phyloP scores from a whole-genome alignment of 2,329 filamentous ascomycete genomes.

The Plenodomus biglobosus region DNA sequence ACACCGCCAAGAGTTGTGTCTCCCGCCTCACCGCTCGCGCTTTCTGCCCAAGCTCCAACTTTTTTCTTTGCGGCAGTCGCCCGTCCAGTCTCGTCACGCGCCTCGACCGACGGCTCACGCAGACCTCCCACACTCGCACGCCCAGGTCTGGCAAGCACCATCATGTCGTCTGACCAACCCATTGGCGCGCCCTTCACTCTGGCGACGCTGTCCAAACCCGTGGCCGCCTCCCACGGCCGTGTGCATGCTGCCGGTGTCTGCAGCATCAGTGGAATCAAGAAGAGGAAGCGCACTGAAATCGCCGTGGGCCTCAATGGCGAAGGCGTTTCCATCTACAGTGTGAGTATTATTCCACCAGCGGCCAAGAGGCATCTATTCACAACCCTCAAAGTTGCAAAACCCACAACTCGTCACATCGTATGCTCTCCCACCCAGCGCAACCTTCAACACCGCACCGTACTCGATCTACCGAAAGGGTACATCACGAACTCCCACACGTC shows the following conservation, averaged over 20 bases:
- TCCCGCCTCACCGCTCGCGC: constrained; percentile 13
- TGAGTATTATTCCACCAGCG: constrained; percentile 44
- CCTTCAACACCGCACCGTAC: constrained; percentile 59
- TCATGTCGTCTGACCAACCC: constrained; percentile 43
- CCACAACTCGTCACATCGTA: constrained; percentile 63
- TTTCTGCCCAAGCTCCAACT: constrained; percentile 25
- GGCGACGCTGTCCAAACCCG: constrained; percentile 48
- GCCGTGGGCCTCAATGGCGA: constrained; percentile 63
- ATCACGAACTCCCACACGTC: constrained; percentile 48
- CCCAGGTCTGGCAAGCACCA: constrained; percentile 33
- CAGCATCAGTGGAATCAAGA: constrained; percentile 57
- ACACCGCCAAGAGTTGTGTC: constrained; percentile 15
- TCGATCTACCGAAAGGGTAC: constrained; percentile 57
- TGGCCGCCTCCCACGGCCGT: constrained; percentile 45
- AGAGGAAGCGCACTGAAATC: constrained; percentile 64
- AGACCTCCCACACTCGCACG: constrained; percentile 16
- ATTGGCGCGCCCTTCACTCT: constrained; percentile 47
- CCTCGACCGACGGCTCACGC: constrained; percentile 23
- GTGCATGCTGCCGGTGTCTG: constrained; percentile 52
- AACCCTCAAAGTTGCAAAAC: constrained; percentile 56
- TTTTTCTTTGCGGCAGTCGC: constrained; percentile 25
- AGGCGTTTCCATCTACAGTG: constrained; percentile 64
- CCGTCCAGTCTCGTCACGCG: constrained; percentile 15
- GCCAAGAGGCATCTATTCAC: no score
- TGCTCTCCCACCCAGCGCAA: constrained; percentile 61